Evolutionary conservation across 441 rosid species (phyloP).

Genomic region (Mallotus japonicus): DNA sequence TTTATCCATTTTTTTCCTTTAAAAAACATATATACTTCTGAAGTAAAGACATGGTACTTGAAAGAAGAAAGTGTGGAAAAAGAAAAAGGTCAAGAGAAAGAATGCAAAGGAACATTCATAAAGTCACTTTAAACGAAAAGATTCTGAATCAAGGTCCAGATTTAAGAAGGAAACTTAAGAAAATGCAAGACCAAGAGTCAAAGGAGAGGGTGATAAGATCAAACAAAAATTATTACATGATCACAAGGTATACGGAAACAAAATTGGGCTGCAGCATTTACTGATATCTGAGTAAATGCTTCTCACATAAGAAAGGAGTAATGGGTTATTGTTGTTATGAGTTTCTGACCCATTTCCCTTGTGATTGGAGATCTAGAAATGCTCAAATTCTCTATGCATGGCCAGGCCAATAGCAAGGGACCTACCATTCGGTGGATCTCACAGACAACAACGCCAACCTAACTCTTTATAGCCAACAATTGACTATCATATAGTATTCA

Average conservation of each 20-base stretch:
- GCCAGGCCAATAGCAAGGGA: not conserved
- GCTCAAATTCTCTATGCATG: not conserved
- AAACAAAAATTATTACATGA: not conserved
- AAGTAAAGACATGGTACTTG: not conserved
- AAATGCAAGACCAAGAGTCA: conserved; percentile 2
- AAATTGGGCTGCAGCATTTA: not conserved
- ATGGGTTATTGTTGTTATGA: not conserved
- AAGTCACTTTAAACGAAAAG: conserved; percentile 1
- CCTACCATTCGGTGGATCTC: conserved; percentile 17
- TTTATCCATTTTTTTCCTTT: not conserved
- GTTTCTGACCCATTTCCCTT: not conserved
- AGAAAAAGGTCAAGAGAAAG: not conserved
- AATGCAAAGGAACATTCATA: conserved; percentile 6
- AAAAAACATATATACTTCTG: not conserved
- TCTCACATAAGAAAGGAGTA: not conserved
- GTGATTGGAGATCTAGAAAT: conserved; percentile 9
- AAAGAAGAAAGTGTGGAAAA: not conserved
- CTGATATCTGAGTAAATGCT: not conserved
- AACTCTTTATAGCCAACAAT: not conserved
- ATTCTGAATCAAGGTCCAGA: not conserved
- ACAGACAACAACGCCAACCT: not conserved
- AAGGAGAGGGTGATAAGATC: not conserved
- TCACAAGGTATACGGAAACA: not conserved
- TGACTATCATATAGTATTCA: conserved; percentile 3
- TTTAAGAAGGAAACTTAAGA: not conserved